A percentile compares a stretch with the other conserved stretches of the same genome.
These are phyloP conservation scores for Yamadazyma sp. DNA, from an alignment of 1,139 yeast species.

Conservation along the genomic window DNA sequence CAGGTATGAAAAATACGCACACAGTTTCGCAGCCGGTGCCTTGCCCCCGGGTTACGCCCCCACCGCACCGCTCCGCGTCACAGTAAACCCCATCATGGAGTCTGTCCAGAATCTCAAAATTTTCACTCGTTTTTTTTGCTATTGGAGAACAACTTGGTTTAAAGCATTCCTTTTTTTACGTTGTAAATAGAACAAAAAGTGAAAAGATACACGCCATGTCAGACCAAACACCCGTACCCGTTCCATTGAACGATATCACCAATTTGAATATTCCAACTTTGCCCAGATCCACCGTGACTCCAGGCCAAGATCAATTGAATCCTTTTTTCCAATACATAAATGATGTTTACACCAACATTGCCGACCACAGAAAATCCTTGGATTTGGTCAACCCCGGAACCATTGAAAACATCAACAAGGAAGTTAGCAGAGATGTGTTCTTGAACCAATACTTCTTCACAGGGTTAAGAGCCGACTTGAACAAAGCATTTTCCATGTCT, in stretches of 20 bases:
- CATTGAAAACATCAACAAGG: conserved; percentile 89
- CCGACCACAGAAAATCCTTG: conserved; percentile 77
- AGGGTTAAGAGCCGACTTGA: conserved; percentile 94
- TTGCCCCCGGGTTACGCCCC: too few species aligned
- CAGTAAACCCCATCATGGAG: neutral
- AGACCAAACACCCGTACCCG: conserved; percentile 23
- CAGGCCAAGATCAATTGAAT: conserved; percentile 55
- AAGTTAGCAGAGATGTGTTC: conserved; percentile 90
- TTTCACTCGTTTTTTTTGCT: conserved; percentile 11
- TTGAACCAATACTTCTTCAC: conserved; percentile 88
- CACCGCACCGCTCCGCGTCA: too few species aligned
- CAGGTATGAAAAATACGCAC: conserved; percentile 2
- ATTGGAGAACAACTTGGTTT: conserved; percentile 1
- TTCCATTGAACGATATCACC: conserved; percentile 52
- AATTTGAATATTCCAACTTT: conserved; percentile 56
- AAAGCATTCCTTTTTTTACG: neutral
- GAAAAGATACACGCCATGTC: conserved; percentile 15
- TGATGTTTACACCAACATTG: conserved; percentile 70
- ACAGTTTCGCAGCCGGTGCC: neutral
- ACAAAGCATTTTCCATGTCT: conserved; percentile 85
- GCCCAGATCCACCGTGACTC: conserved; percentile 54
- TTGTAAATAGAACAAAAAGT: conserved; percentile 6
- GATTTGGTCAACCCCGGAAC: conserved; percentile 92
- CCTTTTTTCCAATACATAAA: conserved; percentile 81
- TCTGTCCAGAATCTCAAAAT: conserved; percentile 8